A percentile compares a stretch with the other conserved stretches of the same genome.
Evolutionary conservation across 306 rosid genomes (phyloP).

Genomic region (Comarum palustre): DNA sequence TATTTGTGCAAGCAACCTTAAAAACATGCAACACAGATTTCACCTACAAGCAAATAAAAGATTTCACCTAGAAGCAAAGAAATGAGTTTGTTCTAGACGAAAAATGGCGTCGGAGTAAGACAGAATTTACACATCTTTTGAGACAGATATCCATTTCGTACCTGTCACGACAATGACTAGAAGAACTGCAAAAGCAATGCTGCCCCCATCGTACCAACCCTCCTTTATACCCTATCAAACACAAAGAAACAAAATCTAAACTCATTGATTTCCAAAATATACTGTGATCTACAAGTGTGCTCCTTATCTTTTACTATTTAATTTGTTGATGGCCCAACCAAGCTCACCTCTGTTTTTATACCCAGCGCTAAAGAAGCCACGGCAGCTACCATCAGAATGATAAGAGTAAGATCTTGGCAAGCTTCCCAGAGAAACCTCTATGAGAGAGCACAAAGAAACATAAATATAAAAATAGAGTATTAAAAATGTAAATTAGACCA

Average conservation of each 20-base stretch:
- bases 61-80: background rate
- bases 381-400: constrained; percentile 94
- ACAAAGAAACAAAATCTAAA: constrained; percentile 19
- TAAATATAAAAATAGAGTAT: background rate
- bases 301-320: background rate
- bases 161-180: constrained; percentile 94
- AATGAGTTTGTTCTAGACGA: background rate
- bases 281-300: background rate
- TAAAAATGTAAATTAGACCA: background rate
- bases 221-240: constrained; percentile 74
- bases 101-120: background rate
- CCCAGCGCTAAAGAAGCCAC: constrained; percentile 91
- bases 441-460: constrained; percentile 16
- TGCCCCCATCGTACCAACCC: constrained; percentile 99
- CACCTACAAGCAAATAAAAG: background rate
- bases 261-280: constrained; percentile 4
- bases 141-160: constrained; percentile 19
- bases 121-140: background rate
- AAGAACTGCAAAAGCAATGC: constrained; percentile 96
- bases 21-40: background rate
- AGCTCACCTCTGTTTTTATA: constrained; percentile 88
- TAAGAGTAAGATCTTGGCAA: constrained; percentile 96
- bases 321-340: background rate
- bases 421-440: constrained; percentile 99
- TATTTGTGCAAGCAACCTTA: background rate